A percentile compares a stretch with the other conserved stretches of the same genome.
Evolutionary conservation across 768 basidiomycete genomes (phyloP).

Genomic region (Panellus pusillus): DNA sequence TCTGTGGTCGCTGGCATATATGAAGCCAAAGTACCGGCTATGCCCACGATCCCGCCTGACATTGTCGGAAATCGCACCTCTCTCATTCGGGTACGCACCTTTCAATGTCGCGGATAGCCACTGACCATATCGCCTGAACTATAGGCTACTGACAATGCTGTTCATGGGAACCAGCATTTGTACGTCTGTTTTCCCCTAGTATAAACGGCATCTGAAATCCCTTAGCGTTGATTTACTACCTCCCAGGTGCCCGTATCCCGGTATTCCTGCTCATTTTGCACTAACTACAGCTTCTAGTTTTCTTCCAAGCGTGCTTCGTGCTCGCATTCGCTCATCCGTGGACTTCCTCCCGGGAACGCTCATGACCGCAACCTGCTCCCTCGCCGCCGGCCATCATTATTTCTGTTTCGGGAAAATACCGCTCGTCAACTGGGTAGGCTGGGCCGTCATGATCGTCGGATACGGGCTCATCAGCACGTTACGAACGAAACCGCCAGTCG

Average conservation of each 20-base stretch:
- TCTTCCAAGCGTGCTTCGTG: slow-evolving; percentile 43
- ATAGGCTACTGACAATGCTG: slow-evolving; percentile 32
- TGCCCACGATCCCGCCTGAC: slow-evolving; percentile 27
- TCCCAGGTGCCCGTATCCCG: slow-evolving; percentile 26
- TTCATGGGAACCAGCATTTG: slow-evolving; percentile 24
- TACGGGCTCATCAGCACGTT: slow-evolving; percentile 32
- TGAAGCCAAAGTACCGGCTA: slow-evolving; percentile 24
- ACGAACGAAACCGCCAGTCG: no score
- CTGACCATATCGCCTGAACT: slow-evolving; percentile 7
- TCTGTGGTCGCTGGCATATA: slow-evolving; percentile 27
- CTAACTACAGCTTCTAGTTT: slow-evolving; percentile 23
- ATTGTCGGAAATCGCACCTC: slow-evolving; percentile 36
- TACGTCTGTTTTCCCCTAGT: slow-evolving; percentile 1
- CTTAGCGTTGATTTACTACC: slow-evolving; percentile 29
- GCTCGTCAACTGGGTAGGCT: slow-evolving; percentile 34
- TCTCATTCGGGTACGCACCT: slow-evolving; percentile 32
- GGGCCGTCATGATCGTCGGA: slow-evolving; percentile 36
- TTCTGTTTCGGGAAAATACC: slow-evolving; percentile 30
- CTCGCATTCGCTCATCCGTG: slow-evolving; percentile 37
- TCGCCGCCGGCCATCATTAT: slow-evolving; percentile 33
- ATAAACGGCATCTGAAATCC: neutral
- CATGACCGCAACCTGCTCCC: slow-evolving; percentile 36
- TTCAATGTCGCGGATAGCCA: neutral
- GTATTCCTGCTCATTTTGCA: neutral
- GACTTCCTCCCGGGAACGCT: slow-evolving; percentile 34